phyloP scores from a whole-genome alignment of 73 alveolate species.

The Paramecium biaurelia region DNA sequence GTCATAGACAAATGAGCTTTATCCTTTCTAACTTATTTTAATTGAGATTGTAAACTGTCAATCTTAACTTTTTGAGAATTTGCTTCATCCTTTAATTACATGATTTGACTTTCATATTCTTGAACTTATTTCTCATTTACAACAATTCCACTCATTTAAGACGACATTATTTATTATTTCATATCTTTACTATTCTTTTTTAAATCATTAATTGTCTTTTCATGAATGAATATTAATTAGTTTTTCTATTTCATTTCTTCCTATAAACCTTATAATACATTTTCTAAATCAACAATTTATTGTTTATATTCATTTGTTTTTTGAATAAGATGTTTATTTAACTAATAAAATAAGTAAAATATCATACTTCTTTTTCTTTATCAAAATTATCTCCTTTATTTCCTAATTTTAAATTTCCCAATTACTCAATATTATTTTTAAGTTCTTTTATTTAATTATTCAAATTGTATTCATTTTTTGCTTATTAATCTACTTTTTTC shows the following conservation, averaged over 20 bases:
- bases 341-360: not conserved
- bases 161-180: not conserved
- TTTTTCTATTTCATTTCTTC: not conserved
- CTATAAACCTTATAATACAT: not conserved
- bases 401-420: not conserved
- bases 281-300: not conserved
- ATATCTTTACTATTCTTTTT: not conserved
- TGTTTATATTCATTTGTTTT: not conserved
- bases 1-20: not conserved
- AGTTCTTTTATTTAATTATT: not conserved
- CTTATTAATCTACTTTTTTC: not conserved
- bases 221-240: not conserved
- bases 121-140: not conserved
- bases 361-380: not conserved
- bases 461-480: not conserved
- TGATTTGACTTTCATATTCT: not conserved
- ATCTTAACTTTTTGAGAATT: not conserved
- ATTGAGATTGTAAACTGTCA: not conserved
- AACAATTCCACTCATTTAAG: not conserved
- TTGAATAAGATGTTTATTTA: not conserved
- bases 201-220: not conserved
- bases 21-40: constrained; percentile 6
- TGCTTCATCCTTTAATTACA: not conserved
- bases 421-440: not conserved
- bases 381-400: not conserved